Base-by-base conservation (phyloP, 2,329 filamentous ascomycete genomes). In the Dichotomopilus funicola region DNA sequence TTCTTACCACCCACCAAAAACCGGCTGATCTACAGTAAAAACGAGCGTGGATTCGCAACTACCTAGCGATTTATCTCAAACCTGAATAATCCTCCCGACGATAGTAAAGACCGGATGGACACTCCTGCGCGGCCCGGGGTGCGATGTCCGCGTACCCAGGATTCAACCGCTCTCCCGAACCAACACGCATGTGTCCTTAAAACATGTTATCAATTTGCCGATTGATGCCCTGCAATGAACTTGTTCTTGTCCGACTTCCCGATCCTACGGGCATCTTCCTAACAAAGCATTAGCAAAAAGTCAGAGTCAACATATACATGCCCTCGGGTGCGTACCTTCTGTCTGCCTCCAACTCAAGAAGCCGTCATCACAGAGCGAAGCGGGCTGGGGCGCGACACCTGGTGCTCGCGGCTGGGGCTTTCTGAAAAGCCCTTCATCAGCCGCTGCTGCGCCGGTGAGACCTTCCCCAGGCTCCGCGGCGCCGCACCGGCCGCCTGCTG, bases 281-380 rank as follows among this genome's bases (percentile, higher is more conserved):
- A 42, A 38, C 31, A 4, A 34, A 31, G 12, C 35, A 43, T 55
- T 41, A 58, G 56, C 53, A 52, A 49, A 11, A 12, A 40, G 36
- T n/a, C 10, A n/a, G 7, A 31, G 4, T 4, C 11, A 33, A 7
- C 13, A 19, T 7, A 27, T 35, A 33, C 33, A 33, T 9, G 7
- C 6, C 43, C 13, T n/a, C 7, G 49, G 9, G 3, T 13, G 13
- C 43, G 4, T 31, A 54, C 41, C 48, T 49, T 41, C 31, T 37
- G 59, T 62, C 59, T 54, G 59, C 55, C 55, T 55, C 56, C 56
- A 69, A 69, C 76, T 80, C 75, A 82, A 79, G 75, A 75, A 71
- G 77, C 76, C 78, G 76, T 83, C 82, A 80, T 84, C 74, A 83
- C 78, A 74, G 79, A 80, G 75, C 82, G 83, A 76, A 86, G 82